These are phyloP conservation scores for Pseudopithomyces chartarum DNA, from an alignment of 2,329 filamentous ascomycete genomes.

Conservation along the genomic window DNA sequence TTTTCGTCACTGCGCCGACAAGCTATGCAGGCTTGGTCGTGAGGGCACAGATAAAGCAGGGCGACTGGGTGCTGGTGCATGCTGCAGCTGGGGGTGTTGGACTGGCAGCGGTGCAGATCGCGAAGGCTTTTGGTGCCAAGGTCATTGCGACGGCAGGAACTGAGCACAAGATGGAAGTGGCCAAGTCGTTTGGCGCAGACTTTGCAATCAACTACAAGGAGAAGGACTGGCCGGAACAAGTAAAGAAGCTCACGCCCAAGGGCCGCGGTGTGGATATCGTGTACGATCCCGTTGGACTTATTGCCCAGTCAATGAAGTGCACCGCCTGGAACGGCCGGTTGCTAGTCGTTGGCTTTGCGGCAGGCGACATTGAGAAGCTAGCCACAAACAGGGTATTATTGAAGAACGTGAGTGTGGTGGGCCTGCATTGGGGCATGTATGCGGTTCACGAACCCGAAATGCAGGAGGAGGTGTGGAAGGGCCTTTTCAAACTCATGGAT, in stretches of 20 bases:
- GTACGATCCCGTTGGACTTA: slow-evolving; percentile 90
- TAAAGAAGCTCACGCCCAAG: slow-evolving; percentile 78
- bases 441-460: slow-evolving; percentile 71
- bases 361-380: slow-evolving; percentile 85
- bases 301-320: slow-evolving; percentile 87
- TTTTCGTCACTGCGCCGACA: slow-evolving; percentile 92
- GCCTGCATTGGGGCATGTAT: slow-evolving; percentile 92
- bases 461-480: slow-evolving; percentile 77
- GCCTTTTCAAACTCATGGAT: slow-evolving; percentile 76
- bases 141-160: slow-evolving; percentile 93
- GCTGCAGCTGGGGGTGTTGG: slow-evolving; percentile 92
- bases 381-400: slow-evolving; percentile 89
- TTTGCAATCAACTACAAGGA: slow-evolving; percentile 78
- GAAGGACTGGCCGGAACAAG: slow-evolving; percentile 65
- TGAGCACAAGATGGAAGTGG: slow-evolving; percentile 77
- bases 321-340: slow-evolving; percentile 91
- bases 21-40: slow-evolving; percentile 83
- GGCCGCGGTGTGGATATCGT: slow-evolving; percentile 84
- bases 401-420: slow-evolving; percentile 91
- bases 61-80: slow-evolving; percentile 88
- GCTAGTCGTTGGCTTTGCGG: slow-evolving; percentile 87
- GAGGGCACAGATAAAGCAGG: slow-evolving; percentile 72
- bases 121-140: slow-evolving; percentile 87
- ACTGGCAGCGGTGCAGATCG: slow-evolving; percentile 88
- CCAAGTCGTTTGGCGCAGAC: slow-evolving; percentile 81